phyloP scores from a whole-genome alignment of 2,329 filamentous ascomycete species.

The Didymella exigua region DNA sequence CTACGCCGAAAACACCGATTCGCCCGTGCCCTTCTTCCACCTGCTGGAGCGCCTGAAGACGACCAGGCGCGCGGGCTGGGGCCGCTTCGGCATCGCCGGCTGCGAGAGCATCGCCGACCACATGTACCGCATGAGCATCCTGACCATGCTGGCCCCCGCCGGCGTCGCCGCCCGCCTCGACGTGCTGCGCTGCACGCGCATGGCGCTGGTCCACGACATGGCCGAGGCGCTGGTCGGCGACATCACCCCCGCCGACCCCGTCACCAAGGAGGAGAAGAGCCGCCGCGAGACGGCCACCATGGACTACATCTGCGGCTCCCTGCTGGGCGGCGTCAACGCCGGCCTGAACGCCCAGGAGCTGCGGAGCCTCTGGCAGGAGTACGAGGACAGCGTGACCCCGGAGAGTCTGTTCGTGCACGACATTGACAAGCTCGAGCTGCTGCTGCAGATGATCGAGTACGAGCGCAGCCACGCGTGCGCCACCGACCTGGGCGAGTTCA shows the following conservation, averaged over 20 bases:
- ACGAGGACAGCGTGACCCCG: conserved; percentile 82
- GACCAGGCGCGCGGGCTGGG: conserved; percentile 94
- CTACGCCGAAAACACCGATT: conserved; percentile 65
- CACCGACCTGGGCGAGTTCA: conserved; percentile 85
- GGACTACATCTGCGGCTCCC: conserved; percentile 78
- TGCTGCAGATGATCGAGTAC: conserved; percentile 96
- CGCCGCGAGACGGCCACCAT: conserved; percentile 86
- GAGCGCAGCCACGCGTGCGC: conserved; percentile 71
- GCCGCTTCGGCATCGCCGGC: conserved; percentile 75
- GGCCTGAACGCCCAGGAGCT: conserved; percentile 73
- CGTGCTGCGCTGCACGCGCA: conserved; percentile 83
- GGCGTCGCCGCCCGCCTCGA: conserved; percentile 74
- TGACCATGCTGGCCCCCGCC: conserved; percentile 88
- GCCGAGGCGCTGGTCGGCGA: conserved; percentile 93
- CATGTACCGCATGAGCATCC: conserved; percentile 99
- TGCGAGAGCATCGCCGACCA: conserved; percentile 96
- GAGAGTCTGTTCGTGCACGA: conserved; percentile 94
- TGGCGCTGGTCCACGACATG: conserved; percentile 98
- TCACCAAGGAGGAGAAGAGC: conserved; percentile 86
- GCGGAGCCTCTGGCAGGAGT: conserved; percentile 87
- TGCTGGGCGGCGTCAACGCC: conserved; percentile 78
- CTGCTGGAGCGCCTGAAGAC: conserved; percentile 93
- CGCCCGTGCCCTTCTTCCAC: conserved; percentile 92
- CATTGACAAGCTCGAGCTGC: conserved; percentile 93
- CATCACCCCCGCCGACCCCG: conserved; percentile 89